Percentiles rank a stretch among this genome's conserved stretches.
These are phyloP conservation scores for Paracorniculantispora psalliotae DNA, from an alignment of 2,329 filamentous ascomycete species.

Conservation along the genomic window DNA sequence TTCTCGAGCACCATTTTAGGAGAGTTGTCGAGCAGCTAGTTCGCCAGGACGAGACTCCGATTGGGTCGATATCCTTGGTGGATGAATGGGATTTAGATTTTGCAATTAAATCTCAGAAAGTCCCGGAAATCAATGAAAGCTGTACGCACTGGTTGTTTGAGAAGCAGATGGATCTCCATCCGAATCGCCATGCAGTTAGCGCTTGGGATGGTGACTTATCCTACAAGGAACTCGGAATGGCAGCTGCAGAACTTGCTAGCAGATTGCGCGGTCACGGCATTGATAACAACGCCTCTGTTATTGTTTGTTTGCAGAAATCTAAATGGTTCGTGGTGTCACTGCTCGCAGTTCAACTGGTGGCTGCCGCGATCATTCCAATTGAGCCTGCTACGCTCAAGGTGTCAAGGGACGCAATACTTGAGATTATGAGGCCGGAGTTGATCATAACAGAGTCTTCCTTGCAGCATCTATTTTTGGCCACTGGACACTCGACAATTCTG, in stretches of 20 bases:
- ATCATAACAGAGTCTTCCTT: background rate
- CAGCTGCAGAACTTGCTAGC: background rate
- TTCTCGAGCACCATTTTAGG: background rate
- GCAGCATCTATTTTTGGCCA: background rate
- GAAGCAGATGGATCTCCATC: background rate
- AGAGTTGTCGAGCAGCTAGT: background rate
- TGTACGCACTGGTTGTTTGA: constrained; percentile 3
- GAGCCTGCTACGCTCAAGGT: background rate
- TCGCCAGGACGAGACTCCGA: background rate
- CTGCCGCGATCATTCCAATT: background rate
- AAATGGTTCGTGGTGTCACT: background rate
- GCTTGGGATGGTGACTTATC: constrained; percentile 8
- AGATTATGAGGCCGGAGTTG: background rate
- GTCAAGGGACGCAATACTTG: background rate
- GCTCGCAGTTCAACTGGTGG: background rate
- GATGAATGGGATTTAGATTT: background rate
- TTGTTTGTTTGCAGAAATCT: background rate
- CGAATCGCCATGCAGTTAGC: background rate
- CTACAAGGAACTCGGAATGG: constrained; percentile 5
- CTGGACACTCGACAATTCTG: background rate
- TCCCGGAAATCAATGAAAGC: background rate
- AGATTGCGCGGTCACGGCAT: background rate
- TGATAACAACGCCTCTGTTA: background rate
- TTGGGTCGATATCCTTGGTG: background rate
- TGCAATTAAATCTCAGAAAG: background rate